These are phyloP conservation scores for Multifurca ochricompacta DNA, from an alignment of 768 basidiomycete species.

Conservation along the genomic window DNA sequence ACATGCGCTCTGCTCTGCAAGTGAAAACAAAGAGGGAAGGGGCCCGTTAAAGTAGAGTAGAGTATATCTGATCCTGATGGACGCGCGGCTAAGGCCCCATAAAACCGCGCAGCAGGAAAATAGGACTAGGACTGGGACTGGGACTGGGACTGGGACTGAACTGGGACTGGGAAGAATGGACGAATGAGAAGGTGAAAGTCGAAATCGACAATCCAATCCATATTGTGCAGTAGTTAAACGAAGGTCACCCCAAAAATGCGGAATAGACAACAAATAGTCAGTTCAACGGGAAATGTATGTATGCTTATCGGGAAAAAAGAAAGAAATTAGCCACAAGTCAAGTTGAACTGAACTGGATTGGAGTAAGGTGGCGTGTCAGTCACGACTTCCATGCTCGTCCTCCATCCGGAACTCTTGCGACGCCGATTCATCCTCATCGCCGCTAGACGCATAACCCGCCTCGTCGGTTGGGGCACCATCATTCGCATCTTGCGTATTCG, in stretches of 20 bases:
- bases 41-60: constrained; percentile 21
- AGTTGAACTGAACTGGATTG: no score
- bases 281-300: constrained; percentile 17
- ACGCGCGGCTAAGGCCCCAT: constrained; percentile 18
- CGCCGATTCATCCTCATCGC: constrained; percentile 22
- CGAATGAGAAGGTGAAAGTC: no score
- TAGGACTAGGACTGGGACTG: no score
- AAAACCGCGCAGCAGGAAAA: constrained; percentile 11
- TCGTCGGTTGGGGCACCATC: constrained; percentile 13
- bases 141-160: no score
- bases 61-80: constrained; percentile 23
- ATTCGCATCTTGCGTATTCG: constrained; percentile 2
- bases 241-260: constrained; percentile 25
- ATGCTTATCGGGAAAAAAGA: constrained; percentile 5
- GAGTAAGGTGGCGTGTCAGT: constrained; percentile 8
- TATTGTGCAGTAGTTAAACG: constrained; percentile 23
- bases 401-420: constrained; percentile 22
- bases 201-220: constrained; percentile 20
- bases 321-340: constrained; percentile 6
- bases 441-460: constrained; percentile 15
- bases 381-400: constrained; percentile 13
- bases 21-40: not conserved
- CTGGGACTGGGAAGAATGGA: no score
- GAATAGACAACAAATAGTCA: constrained; percentile 21
- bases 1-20: constrained; percentile 16